Conservation (phyloP, 345 rosid species). For the Citrus australasica region DNA sequence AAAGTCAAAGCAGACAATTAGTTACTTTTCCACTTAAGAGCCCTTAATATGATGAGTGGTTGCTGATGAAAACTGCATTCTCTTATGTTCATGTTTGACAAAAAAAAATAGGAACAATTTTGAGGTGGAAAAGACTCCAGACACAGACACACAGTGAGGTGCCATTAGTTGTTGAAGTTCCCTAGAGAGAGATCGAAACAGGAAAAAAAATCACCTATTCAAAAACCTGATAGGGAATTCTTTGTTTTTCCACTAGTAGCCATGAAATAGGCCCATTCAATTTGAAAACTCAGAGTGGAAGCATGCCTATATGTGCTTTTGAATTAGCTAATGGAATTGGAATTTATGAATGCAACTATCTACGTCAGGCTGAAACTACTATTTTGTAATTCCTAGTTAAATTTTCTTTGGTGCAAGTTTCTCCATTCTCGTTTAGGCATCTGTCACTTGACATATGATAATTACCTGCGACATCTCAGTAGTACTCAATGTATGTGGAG, state of each 20-base stretch:
- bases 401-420: neutral
- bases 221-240: neutral
- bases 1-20: neutral
- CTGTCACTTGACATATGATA: neutral
- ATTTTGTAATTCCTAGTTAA: neutral
- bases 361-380: neutral
- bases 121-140: neutral
- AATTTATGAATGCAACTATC: neutral
- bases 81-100: neutral
- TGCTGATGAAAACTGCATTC: neutral
- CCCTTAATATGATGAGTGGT: neutral
- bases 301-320: neutral
- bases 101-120: neutral
- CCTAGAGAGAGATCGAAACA: neutral
- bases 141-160: neutral
- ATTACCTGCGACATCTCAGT: conserved; percentile 53
- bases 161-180: neutral
- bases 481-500: conserved; percentile 33
- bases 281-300: conserved; percentile 1
- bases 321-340: neutral
- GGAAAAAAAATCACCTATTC: neutral
- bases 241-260: neutral
- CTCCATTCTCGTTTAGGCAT: conserved; percentile 1
- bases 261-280: conserved; percentile 2
- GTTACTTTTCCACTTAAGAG: neutral